Conservation (phyloP, 495 filamentous ascomycete species). For the Rostrohypoxylon terebratum region DNA sequence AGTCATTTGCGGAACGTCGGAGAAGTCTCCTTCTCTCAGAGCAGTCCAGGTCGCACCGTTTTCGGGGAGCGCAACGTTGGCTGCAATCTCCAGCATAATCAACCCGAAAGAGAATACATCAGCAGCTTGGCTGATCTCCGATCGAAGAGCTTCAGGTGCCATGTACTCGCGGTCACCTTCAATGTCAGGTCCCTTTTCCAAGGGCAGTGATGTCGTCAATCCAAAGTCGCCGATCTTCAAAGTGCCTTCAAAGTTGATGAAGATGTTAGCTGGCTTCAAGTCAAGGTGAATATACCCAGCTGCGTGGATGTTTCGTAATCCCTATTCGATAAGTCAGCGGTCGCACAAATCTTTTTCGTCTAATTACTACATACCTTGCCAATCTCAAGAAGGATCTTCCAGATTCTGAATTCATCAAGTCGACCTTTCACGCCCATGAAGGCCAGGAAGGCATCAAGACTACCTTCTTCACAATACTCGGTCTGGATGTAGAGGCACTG, state of each 20-base stretch:
- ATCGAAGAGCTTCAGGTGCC: slow-evolving; percentile 87
- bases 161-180: slow-evolving; percentile 98
- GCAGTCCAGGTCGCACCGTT: slow-evolving; percentile 91
- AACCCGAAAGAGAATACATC: slow-evolving; percentile 95
- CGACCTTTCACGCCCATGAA: slow-evolving; percentile 83
- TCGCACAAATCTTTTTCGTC: neutral
- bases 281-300: slow-evolving; percentile 93
- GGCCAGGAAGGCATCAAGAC: slow-evolving; percentile 82
- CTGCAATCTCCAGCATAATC: slow-evolving; percentile 92
- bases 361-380: slow-evolving; percentile 68
- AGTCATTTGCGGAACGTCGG: slow-evolving; percentile 84
- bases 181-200: slow-evolving; percentile 78
- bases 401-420: slow-evolving; percentile 96
- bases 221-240: slow-evolving; percentile 98
- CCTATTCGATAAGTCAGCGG: slow-evolving; percentile 61
- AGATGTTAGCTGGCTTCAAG: slow-evolving; percentile 92
- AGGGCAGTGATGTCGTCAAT: slow-evolving; percentile 85
- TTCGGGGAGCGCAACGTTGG: slow-evolving; percentile 90
- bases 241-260: slow-evolving; percentile 89
- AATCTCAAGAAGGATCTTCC: slow-evolving; percentile 93
- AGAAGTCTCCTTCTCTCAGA: slow-evolving; percentile 86
- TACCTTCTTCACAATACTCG: slow-evolving; percentile 94
- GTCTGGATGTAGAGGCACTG: slow-evolving; percentile 93
- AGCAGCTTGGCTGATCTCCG: slow-evolving; percentile 85
- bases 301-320: slow-evolving; percentile 87